Percentiles rank a stretch among this genome's conserved stretches.
phyloP scores from a whole-genome alignment of 75 land plant species.

The Adiantum capillusveneris region DNA sequence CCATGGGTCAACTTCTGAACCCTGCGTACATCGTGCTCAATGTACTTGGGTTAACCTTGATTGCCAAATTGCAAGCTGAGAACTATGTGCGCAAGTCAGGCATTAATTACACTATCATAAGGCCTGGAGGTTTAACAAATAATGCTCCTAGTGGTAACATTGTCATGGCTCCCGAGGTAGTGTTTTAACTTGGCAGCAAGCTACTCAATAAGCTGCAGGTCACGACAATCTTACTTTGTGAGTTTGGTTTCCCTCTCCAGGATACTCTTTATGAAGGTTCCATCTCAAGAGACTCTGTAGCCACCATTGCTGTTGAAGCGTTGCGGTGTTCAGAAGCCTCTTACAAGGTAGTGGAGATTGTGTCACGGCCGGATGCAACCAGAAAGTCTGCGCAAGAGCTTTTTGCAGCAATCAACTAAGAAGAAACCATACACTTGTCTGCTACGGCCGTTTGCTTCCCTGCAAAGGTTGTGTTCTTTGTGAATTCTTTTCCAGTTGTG shows the following conservation, averaged over 20 bases:
- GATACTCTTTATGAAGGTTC: constrained; percentile 76
- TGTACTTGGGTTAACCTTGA: constrained; percentile 70
- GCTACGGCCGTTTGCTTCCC: too few relatives aligned
- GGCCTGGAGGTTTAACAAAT: constrained; percentile 88
- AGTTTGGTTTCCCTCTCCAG: too few relatives aligned
- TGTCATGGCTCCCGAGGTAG: constrained; percentile 70
- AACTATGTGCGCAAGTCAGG: constrained; percentile 76
- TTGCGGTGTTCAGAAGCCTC: constrained; percentile 55
- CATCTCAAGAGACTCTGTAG: constrained; percentile 84
- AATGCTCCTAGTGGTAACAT: constrained; percentile 73
- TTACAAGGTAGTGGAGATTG: constrained; percentile 86
- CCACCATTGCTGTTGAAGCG: constrained; percentile 79
- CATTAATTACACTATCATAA: constrained; percentile 78
- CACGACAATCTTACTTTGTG: too few relatives aligned
- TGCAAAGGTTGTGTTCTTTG: too few relatives aligned
- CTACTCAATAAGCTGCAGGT: background rate
- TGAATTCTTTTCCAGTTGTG: too few relatives aligned
- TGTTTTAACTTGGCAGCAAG: background rate
- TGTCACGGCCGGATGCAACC: constrained; percentile 55
- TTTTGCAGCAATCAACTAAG: constrained; percentile 23
- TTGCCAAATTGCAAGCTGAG: constrained; percentile 94
- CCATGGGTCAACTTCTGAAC: constrained; percentile 79
- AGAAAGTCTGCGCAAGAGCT: constrained; percentile 53
- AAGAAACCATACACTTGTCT: too few relatives aligned
- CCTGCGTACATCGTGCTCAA: constrained; percentile 87